phyloP scores from a whole-genome alignment of 208 protist genomes.

The Leptomonas pyrrhocoris region DNA sequence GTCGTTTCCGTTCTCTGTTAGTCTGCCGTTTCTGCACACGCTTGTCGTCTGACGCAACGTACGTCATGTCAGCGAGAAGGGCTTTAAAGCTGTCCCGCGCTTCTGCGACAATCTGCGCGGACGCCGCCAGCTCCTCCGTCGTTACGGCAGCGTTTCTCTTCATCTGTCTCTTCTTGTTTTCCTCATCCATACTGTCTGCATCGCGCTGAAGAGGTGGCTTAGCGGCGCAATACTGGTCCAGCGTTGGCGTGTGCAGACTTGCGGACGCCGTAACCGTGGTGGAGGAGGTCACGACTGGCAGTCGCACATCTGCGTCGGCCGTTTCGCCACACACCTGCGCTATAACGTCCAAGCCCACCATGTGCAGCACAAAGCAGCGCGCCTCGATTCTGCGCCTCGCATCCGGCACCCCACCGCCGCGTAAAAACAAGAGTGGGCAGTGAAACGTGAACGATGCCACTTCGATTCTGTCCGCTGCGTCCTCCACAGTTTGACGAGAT shows the following conservation, averaged over 20 bases:
- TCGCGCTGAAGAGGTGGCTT: neutral
- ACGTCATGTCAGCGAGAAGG: slow-evolving; percentile 25
- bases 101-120: slow-evolving; percentile 15
- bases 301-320: neutral
- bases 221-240: neutral
- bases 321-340: neutral
- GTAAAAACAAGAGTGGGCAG: neutral
- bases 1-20: slow-evolving; percentile 2
- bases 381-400: slow-evolving; percentile 9
- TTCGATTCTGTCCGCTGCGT: neutral
- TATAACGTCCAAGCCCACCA: slow-evolving; percentile 28
- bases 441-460: slow-evolving; percentile 7
- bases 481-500: neutral
- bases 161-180: neutral
- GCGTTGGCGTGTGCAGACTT: neutral
- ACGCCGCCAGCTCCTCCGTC: neutral
- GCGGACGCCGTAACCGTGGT: neutral
- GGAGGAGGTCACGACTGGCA: neutral
- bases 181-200: neutral
- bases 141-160: neutral
- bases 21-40: neutral
- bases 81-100: slow-evolving; percentile 23
- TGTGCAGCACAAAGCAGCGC: slow-evolving; percentile 19
- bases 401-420: neutral
- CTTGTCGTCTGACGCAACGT: slow-evolving; percentile 16